Percentiles rank a stretch among this genome's conserved stretches.
These are phyloP conservation scores for Naegleria gruberi DNA, from an alignment of 208 protist genomes.

Conservation along the genomic window DNA sequence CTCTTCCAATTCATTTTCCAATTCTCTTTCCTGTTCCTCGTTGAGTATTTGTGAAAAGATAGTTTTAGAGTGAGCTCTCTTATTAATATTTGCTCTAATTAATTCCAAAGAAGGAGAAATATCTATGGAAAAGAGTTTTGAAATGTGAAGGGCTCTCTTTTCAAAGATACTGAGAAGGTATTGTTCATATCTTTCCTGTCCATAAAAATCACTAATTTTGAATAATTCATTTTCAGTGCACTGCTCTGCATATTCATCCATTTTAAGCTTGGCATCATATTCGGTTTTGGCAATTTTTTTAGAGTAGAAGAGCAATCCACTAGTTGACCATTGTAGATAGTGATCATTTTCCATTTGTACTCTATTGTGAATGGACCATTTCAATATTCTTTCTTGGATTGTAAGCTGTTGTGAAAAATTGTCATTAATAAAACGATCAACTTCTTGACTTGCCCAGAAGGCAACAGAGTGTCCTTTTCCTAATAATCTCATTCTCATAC, in stretches of 20 bases:
- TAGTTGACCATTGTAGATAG: neutral
- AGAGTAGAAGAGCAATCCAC: neutral
- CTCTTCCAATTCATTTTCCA: slow-evolving; percentile 3
- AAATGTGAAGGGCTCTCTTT: too few relatives aligned
- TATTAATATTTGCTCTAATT: neutral
- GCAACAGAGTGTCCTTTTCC: neutral
- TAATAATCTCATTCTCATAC: slow-evolving; percentile 2
- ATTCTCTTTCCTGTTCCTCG: slow-evolving; percentile 5
- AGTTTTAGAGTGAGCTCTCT: neutral
- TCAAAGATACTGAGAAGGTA: neutral
- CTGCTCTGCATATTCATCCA: neutral
- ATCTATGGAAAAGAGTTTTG: neutral
- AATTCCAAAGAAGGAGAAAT: neutral
- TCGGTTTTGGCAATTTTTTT: too few relatives aligned
- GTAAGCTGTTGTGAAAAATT: too few relatives aligned
- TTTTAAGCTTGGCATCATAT: neutral
- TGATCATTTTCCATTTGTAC: neutral
- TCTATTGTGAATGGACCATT: neutral
- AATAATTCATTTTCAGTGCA: neutral
- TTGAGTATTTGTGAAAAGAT: neutral
- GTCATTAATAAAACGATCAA: neutral
- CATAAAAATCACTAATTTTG: neutral
- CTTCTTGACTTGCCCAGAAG: neutral
- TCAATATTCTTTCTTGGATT: neutral
- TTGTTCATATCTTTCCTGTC: neutral